phyloP scores from a whole-genome alignment of 202 grass and related monocot species.

The Digitaria exilis region DNA sequence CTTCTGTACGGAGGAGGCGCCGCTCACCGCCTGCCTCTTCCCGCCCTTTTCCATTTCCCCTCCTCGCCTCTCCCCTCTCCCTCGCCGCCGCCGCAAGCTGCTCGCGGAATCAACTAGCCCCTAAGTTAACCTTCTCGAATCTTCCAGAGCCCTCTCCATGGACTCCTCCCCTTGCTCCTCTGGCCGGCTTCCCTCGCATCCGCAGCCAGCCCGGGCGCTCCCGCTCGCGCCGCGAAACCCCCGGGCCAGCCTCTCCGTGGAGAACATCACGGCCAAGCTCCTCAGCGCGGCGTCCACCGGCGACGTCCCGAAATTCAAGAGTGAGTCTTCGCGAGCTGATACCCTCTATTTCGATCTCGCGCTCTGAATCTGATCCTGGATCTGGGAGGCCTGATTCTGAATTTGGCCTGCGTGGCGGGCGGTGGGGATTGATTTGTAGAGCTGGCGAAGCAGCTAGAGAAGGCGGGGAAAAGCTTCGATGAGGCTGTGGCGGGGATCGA shows the following conservation, averaged over 20 bases:
- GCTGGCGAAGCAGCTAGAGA: background rate
- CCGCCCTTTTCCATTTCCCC: background rate
- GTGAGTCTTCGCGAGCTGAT: background rate
- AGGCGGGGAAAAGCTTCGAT: background rate
- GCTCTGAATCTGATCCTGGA: background rate
- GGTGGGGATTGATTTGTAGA: background rate
- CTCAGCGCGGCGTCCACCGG: background rate
- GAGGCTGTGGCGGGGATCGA: background rate
- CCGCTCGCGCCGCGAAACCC: background rate
- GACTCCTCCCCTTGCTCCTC: background rate
- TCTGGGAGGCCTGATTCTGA: background rate
- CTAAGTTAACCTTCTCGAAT: constrained; percentile 1
- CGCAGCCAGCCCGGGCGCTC: background rate
- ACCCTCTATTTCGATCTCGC: background rate
- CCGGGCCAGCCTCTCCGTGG: background rate
- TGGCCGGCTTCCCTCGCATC: background rate
- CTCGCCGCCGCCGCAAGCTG: background rate
- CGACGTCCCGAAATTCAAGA: background rate
- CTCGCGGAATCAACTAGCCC: background rate
- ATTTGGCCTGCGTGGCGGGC: background rate
- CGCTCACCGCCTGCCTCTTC: background rate
- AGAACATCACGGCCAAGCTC: background rate
- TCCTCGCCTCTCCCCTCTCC: background rate
- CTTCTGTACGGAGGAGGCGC: too few species aligned
- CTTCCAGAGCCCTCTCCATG: background rate